Percentiles rank a stretch among this genome's conserved stretches.
phyloP scores from a whole-genome alignment of 768 basidiomycete species.

The Mycena crocata region DNA sequence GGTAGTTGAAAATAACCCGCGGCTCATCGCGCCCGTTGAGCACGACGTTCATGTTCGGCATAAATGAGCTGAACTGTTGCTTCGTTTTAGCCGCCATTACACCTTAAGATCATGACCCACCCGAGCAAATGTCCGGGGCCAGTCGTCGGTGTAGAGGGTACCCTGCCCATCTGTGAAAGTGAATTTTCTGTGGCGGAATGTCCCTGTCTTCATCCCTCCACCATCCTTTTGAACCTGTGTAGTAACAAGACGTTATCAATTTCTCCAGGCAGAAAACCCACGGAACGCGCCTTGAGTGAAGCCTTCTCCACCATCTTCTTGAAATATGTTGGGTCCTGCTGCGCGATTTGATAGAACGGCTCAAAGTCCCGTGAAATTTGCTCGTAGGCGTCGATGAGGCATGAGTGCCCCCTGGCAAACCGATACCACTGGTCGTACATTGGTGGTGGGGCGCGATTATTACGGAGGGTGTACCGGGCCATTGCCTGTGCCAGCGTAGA shows the following conservation, averaged over 20 bases:
- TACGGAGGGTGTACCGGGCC: slow-evolving; percentile 17
- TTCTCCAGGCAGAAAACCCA: neutral
- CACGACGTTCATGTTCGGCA: slow-evolving; percentile 18
- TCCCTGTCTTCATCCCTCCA: slow-evolving; percentile 3
- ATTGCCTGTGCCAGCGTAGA: slow-evolving; percentile 12
- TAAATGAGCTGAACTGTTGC: neutral
- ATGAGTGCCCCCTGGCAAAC: slow-evolving; percentile 9
- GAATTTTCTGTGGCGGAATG: neutral
- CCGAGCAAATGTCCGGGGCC: neutral
- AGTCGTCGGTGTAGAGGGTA: slow-evolving; percentile 12
- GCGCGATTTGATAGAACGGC: slow-evolving; percentile 19
- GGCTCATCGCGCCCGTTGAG: slow-evolving; percentile 26
- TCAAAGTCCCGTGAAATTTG: slow-evolving; percentile 23
- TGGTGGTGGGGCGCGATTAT: slow-evolving; percentile 21
- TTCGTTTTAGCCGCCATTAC: neutral
- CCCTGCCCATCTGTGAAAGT: neutral
- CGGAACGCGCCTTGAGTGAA: neutral
- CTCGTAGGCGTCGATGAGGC: slow-evolving; percentile 30
- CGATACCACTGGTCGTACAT: slow-evolving; percentile 24
- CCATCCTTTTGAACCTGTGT: slow-evolving; percentile 6
- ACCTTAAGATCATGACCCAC: neutral
- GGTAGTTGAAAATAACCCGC: slow-evolving; percentile 22
- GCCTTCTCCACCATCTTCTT: slow-evolving; percentile 16
- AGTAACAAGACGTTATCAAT: neutral
- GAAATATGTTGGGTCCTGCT: slow-evolving; percentile 17